phyloP scores from a whole-genome alignment of 129 eudicot genomes.

The Flaveria brownii region DNA sequence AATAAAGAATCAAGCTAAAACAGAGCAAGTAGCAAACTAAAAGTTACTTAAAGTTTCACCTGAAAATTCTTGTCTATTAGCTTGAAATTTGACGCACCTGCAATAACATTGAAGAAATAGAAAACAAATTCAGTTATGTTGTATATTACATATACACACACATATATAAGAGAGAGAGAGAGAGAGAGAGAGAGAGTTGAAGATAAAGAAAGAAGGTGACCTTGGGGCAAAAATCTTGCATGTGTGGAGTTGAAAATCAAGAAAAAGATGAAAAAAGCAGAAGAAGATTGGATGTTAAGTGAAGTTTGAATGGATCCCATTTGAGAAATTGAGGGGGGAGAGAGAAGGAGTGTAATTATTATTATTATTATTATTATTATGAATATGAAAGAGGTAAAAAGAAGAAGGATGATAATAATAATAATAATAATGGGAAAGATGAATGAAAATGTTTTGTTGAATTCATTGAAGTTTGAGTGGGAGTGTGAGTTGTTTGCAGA shows the following conservation, averaged over 20 bases:
- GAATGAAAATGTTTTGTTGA: conserved; percentile 38
- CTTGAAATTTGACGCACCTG: conserved; percentile 49
- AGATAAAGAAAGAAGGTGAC: neutral
- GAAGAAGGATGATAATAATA: neutral
- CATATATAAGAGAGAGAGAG: neutral
- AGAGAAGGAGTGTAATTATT: neutral
- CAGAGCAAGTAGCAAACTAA: neutral
- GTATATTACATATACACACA: too few relatives aligned
- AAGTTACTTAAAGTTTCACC: conserved; percentile 33
- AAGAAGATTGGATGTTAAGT: conserved; percentile 26
- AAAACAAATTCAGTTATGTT: neutral
- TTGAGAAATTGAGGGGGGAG: conserved; percentile 14
- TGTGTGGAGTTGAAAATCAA: conserved; percentile 41
- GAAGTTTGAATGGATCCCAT: conserved; percentile 43
- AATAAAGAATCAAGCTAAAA: conserved; percentile 19
- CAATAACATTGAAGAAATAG: conserved; percentile 24
- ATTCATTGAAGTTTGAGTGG: conserved; percentile 38
- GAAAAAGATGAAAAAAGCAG: conserved; percentile 41
- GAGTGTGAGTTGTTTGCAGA: conserved; percentile 20
- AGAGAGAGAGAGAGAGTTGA: neutral
- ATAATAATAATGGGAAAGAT: conserved; percentile 14
- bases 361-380: neutral
- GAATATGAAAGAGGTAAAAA: conserved; percentile 23
- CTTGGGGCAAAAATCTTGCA: conserved; percentile 42
- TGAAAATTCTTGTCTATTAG: conserved; percentile 26